These are phyloP conservation scores for Dryadomyces quercivorus DNA, from an alignment of 2,329 filamentous ascomycete species.

Conservation along the genomic window DNA sequence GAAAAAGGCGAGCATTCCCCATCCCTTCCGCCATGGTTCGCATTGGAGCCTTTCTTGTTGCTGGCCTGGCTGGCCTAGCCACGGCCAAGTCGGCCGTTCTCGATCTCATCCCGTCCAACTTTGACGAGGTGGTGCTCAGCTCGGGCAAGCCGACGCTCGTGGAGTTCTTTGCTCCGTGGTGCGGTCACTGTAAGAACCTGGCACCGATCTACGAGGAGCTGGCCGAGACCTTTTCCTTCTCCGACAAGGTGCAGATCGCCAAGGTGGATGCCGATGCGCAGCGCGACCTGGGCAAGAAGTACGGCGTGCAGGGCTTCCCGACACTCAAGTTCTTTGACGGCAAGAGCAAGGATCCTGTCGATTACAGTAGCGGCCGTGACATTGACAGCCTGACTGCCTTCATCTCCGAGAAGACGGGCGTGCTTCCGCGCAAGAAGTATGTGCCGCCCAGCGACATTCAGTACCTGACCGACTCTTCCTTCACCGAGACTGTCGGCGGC, in stretches of 20 bases:
- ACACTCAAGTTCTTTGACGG: conserved; percentile 98
- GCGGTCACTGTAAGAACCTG: conserved; percentile 96
- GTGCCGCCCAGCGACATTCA: conserved; percentile 63
- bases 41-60: conserved; percentile 47
- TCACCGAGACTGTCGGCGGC: conserved; percentile 64
- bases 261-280: conserved; percentile 95
- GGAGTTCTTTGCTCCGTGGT: conserved; percentile 98
- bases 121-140: conserved; percentile 78
- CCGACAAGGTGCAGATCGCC: conserved; percentile 68
- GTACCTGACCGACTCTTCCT: conserved; percentile 68
- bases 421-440: conserved; percentile 67
- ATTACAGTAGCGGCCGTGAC: conserved; percentile 81
- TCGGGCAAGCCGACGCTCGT: conserved; percentile 92
- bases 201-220: conserved; percentile 93
- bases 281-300: conserved; percentile 71
- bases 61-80: conserved; percentile 37
- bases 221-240: conserved; percentile 58
- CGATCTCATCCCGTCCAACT: conserved; percentile 82
- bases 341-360: conserved; percentile 71
- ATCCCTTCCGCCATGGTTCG: conserved; percentile 34
- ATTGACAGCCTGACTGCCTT: conserved; percentile 74
- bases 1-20: neutral
- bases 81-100: conserved; percentile 72
- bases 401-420: conserved; percentile 74
- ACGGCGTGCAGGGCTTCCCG: conserved; percentile 87